Evolutionary conservation across 176 grass and related monocot species (phyloP), one percentile per base, ranked within the genome.

Genomic region (Saccharum spontaneum): DNA sequence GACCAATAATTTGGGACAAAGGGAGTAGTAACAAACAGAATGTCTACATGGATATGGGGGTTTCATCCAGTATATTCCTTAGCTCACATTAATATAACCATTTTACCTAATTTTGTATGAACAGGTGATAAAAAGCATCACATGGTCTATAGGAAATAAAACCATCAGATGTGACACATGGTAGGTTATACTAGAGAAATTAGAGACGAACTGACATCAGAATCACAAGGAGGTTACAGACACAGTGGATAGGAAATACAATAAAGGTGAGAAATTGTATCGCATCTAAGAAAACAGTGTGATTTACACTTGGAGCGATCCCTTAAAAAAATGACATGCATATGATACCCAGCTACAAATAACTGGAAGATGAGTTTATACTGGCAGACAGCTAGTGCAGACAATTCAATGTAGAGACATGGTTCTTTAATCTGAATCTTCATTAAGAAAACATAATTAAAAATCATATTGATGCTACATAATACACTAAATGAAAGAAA

Each of bases 61-160:
- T 46, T 63, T 39, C 16, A 20, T 50, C 49, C 63, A 77, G 71
- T 15, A 69, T 5, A 70, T 38, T 76, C 34, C 67, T 46, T 43
- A 67, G 38, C 67, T 40, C 54, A 33, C 4, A 71, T 34, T 43
- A 24, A 73, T 8, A 59, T 20, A 45, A 37, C 20, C 71, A n/a
- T 3, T 79, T 79, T 63, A 30, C 3, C 0, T 60, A 41, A 28
- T 79, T 83, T 23, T 40, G 16, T 79, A 82, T 22, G 37, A 68
- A 48, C 22, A 81, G 16, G 30, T 0, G 8, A 70, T 46, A 45
- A 61, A 60, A 76, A 30, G 28, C 36, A 68, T 41, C 36, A 36
- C 22, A 28, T 68, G 46, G 45, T 23, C 74, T 68, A 26, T 74
- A 79, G n/a, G 41, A 86, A 38, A 31, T 55, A 66, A 31, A 83